These are phyloP conservation scores for Kuraishia piskuri DNA, from an alignment of 805 yeast genomes.

Conservation along the genomic window DNA sequence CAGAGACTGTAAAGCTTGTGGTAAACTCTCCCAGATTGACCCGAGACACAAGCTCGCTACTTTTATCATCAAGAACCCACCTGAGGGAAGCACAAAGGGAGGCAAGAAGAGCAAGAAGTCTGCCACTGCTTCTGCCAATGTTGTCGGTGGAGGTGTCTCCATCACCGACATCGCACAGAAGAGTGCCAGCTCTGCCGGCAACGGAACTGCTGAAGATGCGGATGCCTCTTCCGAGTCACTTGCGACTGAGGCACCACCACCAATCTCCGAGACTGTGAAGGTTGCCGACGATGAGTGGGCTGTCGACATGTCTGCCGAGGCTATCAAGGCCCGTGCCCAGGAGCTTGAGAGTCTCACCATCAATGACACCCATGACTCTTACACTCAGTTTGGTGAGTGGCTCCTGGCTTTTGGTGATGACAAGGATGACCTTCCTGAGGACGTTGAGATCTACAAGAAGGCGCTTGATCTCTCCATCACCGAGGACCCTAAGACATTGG, in stretches of 20 bases:
- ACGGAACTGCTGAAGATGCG: conserved; percentile 25
- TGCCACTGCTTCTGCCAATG: conserved; percentile 85
- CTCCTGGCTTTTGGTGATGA: conserved; percentile 44
- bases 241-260: conserved; percentile 67
- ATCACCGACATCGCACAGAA: conserved; percentile 66
- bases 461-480: conserved; percentile 71
- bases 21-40: conserved; percentile 77
- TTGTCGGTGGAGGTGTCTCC: conserved; percentile 80
- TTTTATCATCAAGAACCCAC: conserved; percentile 85
- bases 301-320: conserved; percentile 94
- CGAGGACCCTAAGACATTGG: conserved; percentile 67
- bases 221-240: conserved; percentile 39
- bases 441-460: conserved; percentile 88
- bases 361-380: conserved; percentile 36
- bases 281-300: conserved; percentile 95
- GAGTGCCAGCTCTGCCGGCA: conserved; percentile 15
- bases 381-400: conserved; percentile 88
- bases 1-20: conserved; percentile 98
- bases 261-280: conserved; percentile 52
- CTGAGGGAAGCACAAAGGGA: conserved; percentile 39
- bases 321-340: conserved; percentile 83
- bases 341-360: conserved; percentile 64
- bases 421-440: conserved; percentile 60
- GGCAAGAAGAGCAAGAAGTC: conserved; percentile 61
- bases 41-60: conserved; percentile 82